Base-by-base conservation (phyloP, 176 grass and related monocot species). In the Raddia distichophylla region DNA sequence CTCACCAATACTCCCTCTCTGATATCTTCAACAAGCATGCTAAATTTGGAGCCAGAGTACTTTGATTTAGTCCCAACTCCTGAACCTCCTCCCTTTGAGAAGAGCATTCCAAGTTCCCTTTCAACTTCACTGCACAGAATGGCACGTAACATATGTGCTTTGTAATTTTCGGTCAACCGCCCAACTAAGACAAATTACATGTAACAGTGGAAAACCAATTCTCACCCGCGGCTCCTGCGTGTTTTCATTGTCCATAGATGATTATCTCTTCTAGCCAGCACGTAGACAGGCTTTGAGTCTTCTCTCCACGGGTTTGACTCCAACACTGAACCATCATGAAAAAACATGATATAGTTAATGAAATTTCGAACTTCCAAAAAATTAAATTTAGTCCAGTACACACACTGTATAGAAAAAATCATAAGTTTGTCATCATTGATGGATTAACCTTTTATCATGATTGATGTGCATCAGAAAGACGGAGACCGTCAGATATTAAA, bases 201-300 rank as follows among this genome's bases (percentile, higher is more conserved):
- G 69, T 65, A 63, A 35, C 4, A 64, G 32, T 64, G 27, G 77
- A 60, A 59, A 46, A 72, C 6, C 27, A 60, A 86, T 34, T 84
- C 58, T 80, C 12, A 98, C 96, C 89, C 90, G 79, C 91, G 89
- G 62, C 35, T 91, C 76, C 78, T 85, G 5, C 96, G 84, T 9
- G 96, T 98, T 91, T 98, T 98, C 96, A 98, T 98, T 40, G 96
- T 98, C 86, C 93, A 98, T 81, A 98, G 75, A 77, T 87, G 82
- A 48, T 93, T 93, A 74, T 98, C 89, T 43, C 85, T 93, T 86
- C 92, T 94, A 35, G 96, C 90, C 54, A 98, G 80, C 9, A 98
- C 96, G 67, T 98, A 98, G 42, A 98, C 96, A 32, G 93, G 91
- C 34, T 98, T 98, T 0, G 93, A 65, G 52, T 86, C 93, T 88